These are phyloP conservation scores for Annulohypoxylon bovei DNA, from an alignment of 495 filamentous ascomycete genomes.

Conservation along the genomic window DNA sequence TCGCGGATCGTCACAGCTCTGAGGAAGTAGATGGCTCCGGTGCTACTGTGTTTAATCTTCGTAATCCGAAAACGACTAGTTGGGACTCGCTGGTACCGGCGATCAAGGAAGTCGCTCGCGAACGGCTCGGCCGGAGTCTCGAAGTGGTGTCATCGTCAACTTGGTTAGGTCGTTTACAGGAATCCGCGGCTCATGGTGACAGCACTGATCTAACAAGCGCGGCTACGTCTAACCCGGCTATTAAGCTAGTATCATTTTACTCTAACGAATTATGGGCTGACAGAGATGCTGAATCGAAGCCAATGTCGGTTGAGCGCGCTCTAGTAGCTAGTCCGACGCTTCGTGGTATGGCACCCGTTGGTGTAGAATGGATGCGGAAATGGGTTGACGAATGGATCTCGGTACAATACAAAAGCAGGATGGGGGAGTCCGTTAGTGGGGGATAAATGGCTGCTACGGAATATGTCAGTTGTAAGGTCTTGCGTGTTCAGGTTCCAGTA, in stretches of 20 bases:
- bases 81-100: constrained; percentile 8
- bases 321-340: constrained; percentile 19
- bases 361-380: constrained; percentile 25
- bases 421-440: neutral
- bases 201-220: neutral
- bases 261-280: constrained; percentile 16
- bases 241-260: constrained; percentile 24
- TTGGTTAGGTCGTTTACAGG: constrained; percentile 15
- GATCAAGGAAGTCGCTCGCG: neutral
- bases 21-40: neutral
- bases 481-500: neutral
- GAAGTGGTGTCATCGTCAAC: constrained; percentile 11
- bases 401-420: neutral
- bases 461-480: neutral
- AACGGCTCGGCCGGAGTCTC: neutral
- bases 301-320: constrained; percentile 15
- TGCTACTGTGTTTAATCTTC: constrained; percentile 21
- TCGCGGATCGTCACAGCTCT: neutral
- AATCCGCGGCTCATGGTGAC: neutral
- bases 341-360: constrained; percentile 22
- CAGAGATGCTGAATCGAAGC: neutral
- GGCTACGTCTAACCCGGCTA: constrained; percentile 16
- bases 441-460: neutral
- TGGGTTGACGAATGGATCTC: constrained; percentile 42
- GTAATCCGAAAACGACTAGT: constrained; percentile 8